Evolutionary conservation across 2,329 filamentous ascomycete species (phyloP).

Genomic region (Alternaria ethzedia): DNA sequence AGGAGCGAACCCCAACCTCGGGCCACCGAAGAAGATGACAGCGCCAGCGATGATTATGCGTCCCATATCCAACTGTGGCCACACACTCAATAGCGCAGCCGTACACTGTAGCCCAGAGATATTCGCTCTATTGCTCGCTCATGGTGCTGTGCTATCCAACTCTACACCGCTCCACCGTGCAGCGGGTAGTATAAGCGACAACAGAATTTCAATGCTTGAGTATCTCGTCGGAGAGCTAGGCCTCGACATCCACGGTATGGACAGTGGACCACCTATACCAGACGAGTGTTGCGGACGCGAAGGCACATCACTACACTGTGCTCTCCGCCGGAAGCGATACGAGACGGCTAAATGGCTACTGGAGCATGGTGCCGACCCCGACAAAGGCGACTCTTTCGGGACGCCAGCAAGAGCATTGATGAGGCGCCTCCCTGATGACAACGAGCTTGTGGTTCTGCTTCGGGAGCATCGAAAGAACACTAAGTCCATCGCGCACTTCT

Average conservation of each 20-base stretch:
- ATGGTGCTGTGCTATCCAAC: background rate
- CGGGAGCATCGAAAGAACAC: background rate
- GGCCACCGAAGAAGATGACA: background rate
- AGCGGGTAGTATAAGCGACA: background rate
- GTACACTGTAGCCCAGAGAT: background rate
- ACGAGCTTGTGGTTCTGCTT: background rate
- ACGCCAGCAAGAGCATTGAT: background rate
- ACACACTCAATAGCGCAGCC: background rate
- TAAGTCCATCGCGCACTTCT: background rate
- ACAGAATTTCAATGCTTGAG: conserved; percentile 13
- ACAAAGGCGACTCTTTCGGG: background rate
- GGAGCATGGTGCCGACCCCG: conserved; percentile 16
- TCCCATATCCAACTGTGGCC: background rate
- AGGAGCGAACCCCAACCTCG: background rate
- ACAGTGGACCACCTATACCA: background rate
- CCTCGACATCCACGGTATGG: conserved; percentile 6
- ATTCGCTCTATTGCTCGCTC: background rate
- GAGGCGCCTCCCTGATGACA: background rate
- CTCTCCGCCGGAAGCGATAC: conserved; percentile 4
- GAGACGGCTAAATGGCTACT: conserved; percentile 17
- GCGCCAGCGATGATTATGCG: background rate
- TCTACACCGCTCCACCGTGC: background rate
- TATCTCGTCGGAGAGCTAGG: conserved; percentile 8
- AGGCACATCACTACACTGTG: conserved; percentile 2
- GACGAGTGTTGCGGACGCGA: background rate